phyloP scores from a whole-genome alignment of 2,329 filamentous ascomycete species.

The Canariomyces notabilis region DNA sequence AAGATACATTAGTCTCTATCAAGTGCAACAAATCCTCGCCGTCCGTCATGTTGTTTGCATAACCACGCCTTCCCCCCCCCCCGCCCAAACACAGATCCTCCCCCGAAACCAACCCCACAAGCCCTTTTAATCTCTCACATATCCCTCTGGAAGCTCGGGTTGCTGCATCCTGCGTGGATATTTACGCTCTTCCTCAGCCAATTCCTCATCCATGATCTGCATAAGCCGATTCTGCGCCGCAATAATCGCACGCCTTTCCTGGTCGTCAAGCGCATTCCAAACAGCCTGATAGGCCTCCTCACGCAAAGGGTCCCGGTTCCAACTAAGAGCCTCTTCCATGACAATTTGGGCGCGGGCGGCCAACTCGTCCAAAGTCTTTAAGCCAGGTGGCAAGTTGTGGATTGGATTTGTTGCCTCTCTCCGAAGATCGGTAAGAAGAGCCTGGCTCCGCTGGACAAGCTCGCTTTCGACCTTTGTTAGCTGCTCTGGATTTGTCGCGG shows the following conservation, averaged over 20 bases:
- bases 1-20: no score
- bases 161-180: slow-evolving; percentile 4
- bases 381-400: slow-evolving; percentile 4
- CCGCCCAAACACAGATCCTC: no score
- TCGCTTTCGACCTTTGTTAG: slow-evolving; percentile 12
- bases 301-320: slow-evolving; percentile 1
- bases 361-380: slow-evolving; percentile 8
- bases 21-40: no score
- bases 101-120: no score
- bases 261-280: slow-evolving; percentile 11
- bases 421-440: slow-evolving; percentile 4
- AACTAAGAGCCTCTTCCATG: not conserved
- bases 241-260: slow-evolving; percentile 12
- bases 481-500: slow-evolving; percentile 12
- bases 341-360: not conserved
- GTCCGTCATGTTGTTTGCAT: no score
- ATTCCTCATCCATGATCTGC: slow-evolving; percentile 10
- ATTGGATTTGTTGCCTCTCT: slow-evolving; percentile 9
- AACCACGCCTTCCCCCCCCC: no score
- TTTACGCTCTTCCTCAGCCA: slow-evolving; percentile 7
- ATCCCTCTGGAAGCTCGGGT: slow-evolving; percentile 5
- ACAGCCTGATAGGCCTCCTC: slow-evolving; percentile 6
- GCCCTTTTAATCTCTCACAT: slow-evolving; percentile 8
- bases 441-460: slow-evolving; percentile 1
- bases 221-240: not conserved